These are phyloP conservation scores for Phytophthora kernoviae DNA, from an alignment of 352 stramenopile species.

Conservation along the genomic window DNA sequence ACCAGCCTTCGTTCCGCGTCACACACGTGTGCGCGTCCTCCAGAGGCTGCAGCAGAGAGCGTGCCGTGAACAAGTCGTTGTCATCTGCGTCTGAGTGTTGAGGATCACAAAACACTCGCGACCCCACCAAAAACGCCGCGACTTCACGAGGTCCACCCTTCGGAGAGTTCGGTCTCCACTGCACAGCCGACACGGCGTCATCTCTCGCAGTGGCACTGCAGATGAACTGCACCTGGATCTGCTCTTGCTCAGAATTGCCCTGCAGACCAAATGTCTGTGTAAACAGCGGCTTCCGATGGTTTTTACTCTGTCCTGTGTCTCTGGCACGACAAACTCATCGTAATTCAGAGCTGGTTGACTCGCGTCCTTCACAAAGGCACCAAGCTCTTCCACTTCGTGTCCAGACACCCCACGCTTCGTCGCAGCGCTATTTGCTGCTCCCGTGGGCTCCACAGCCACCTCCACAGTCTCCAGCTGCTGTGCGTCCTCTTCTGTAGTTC, in stretches of 20 bases:
- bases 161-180: constrained; percentile 31
- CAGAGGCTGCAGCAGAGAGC: constrained; percentile 58
- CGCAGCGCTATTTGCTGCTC: constrained; percentile 1
- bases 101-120: constrained; percentile 70
- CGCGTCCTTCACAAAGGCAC: constrained; percentile 39
- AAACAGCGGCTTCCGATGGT: constrained; percentile 55
- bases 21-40: constrained; percentile 59
- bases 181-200: constrained; percentile 48
- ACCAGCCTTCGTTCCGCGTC: constrained; percentile 83
- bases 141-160: constrained; percentile 15
- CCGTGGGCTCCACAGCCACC: constrained; percentile 24
- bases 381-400: constrained; percentile 48
- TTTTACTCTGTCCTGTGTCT: constrained; percentile 50
- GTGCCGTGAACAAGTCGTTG: constrained; percentile 53
- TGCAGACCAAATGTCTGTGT: constrained; percentile 56
- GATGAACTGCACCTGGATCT: constrained; percentile 73
- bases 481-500: background rate
- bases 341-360: constrained; percentile 38
- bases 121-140: constrained; percentile 64
- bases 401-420: constrained; percentile 5
- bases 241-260: constrained; percentile 10
- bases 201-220: constrained; percentile 56
- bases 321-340: constrained; percentile 49
- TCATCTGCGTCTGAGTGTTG: constrained; percentile 53
- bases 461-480: constrained; percentile 6